Base-by-base conservation (phyloP, 2,329 filamentous ascomycete species). In the Phialophora macrospora region DNA sequence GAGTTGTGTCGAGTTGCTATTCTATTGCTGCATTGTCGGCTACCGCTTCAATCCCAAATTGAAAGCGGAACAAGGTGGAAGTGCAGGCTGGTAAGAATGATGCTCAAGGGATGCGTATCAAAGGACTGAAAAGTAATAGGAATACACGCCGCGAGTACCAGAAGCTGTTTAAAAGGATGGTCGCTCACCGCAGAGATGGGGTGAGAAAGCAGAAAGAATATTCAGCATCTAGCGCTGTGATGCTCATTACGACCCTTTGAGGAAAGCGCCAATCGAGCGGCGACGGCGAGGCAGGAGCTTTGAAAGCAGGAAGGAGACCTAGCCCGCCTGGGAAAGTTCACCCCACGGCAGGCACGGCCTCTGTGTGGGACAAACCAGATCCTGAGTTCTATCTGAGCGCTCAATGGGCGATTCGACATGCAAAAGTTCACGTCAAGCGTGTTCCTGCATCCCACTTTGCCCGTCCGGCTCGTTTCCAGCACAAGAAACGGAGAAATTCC, bases 391-490 rank as follows among this genome's bases (percentile, higher is more conserved):
- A 7, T 51, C 20, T 51, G 9, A 8, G 30, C 30, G 30, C 7
- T 34, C 32, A 34, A 34, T 51, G 20, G 24, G 24, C 24, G 48
- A 44, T 44, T 44, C 7, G 38, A 44, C 38, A 44, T 51, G 48
- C 32, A 60, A 60, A 60, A 60, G 48, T 44, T 38, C 28, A 26
- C 22, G 41, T 59, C 56, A 51, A 44, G 41, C 56, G n/a, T 14
- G 65, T 65, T 67, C 65, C 65, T 67, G 65, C 62, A 67, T 64
- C 55, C 54, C 58, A 46, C 59, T 56, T 44, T 44, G 24, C 49
- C 48, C 30, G 32, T 38, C 46, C 41, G 48, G 17, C 52, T 32
- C 9, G 14, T 17, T 32, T 55, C 52, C 26, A 30, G 26, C 24
- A 4, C 11, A 34, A 32, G 14, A 8, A 30, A 59, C 44, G 41